These are phyloP conservation scores for Cercophora samala DNA, from an alignment of 495 filamentous ascomycete genomes.

Conservation along the genomic window DNA sequence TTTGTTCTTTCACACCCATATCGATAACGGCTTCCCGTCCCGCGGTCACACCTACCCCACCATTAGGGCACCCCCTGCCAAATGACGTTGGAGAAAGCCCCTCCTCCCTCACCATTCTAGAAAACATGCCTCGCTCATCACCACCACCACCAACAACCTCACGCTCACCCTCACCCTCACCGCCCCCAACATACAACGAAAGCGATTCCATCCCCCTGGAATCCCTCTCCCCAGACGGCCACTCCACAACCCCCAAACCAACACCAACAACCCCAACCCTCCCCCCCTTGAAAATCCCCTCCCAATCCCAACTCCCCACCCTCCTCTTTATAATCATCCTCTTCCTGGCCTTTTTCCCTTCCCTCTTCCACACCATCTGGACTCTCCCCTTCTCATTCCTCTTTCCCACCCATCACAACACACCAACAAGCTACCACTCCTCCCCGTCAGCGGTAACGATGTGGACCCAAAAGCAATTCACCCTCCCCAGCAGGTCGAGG, in stretches of 20 bases:
- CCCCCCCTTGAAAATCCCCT: conserved; percentile 11
- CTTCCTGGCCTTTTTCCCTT: conserved; percentile 54
- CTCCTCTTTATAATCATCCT: conserved; percentile 49
- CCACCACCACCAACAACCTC: not conserved
- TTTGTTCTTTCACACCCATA: not conserved
- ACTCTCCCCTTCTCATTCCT: conserved; percentile 36
- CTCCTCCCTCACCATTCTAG: not conserved
- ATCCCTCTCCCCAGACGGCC: not conserved
- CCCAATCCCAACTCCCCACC: conserved; percentile 20
- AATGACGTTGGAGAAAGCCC: conserved; percentile 19
- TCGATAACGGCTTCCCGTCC: not conserved
- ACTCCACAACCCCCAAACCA: not conserved
- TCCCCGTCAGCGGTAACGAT: not conserved
- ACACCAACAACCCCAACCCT: conserved; percentile 4
- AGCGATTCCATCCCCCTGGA: conserved; percentile 4
- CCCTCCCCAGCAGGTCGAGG: conserved; percentile 66
- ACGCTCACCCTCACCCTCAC: not conserved
- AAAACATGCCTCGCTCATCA: conserved; percentile 15
- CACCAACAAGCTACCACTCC: conserved; percentile 1
- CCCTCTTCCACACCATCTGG: conserved; percentile 50
- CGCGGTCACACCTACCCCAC: conserved; percentile 1
- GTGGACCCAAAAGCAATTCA: conserved; percentile 70
- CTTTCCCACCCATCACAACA: conserved; percentile 5
- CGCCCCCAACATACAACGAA: not conserved
- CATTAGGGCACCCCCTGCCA: conserved; percentile 1